Conservation (phyloP, 1,139 yeast genomes). For the Suhomyces taliae region DNA sequence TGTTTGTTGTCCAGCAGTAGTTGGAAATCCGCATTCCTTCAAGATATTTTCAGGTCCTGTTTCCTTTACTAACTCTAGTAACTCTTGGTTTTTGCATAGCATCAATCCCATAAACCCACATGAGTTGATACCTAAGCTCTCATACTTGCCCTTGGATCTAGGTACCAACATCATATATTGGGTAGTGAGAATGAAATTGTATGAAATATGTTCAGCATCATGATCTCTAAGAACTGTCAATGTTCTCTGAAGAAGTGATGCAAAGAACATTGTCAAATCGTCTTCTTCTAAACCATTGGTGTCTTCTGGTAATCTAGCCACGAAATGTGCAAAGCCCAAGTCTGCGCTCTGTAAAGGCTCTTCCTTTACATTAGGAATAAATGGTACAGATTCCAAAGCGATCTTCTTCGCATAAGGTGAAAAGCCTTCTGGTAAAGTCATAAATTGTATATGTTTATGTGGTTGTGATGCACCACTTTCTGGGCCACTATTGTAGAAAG, state of each 20-base stretch:
- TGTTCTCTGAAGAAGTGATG: slow-evolving; percentile 68
- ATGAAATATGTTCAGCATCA: slow-evolving; percentile 52
- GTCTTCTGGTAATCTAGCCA: slow-evolving; percentile 60
- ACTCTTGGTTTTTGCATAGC: slow-evolving; percentile 68
- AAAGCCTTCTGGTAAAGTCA: slow-evolving; percentile 61
- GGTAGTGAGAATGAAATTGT: slow-evolving; percentile 78
- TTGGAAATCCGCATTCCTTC: slow-evolving; percentile 64
- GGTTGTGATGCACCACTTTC: slow-evolving; percentile 91
- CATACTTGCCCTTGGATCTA: slow-evolving; percentile 47
- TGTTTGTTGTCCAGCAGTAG: slow-evolving; percentile 37
- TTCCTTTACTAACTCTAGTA: slow-evolving; percentile 38
- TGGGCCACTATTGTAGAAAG: slow-evolving; percentile 86
- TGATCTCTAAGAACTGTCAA: slow-evolving; percentile 63
- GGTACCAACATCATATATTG: slow-evolving; percentile 88
- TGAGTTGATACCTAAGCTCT: slow-evolving; percentile 66
- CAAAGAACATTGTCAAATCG: slow-evolving; percentile 60
- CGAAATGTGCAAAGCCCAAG: slow-evolving; percentile 81
- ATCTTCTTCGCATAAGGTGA: slow-evolving; percentile 61
- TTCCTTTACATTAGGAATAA: slow-evolving; percentile 50
- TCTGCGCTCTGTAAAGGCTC: slow-evolving; percentile 63
- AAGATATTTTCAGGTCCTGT: slow-evolving; percentile 51
- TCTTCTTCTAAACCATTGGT: slow-evolving; percentile 42
- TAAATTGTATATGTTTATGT: slow-evolving; percentile 87
- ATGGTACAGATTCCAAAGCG: slow-evolving; percentile 46
- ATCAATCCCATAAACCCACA: slow-evolving; percentile 79